A percentile compares a stretch with the other conserved stretches of the same genome.
phyloP scores from a whole-genome alignment of 768 basidiomycete species.

The Xerocomus spinulosus region DNA sequence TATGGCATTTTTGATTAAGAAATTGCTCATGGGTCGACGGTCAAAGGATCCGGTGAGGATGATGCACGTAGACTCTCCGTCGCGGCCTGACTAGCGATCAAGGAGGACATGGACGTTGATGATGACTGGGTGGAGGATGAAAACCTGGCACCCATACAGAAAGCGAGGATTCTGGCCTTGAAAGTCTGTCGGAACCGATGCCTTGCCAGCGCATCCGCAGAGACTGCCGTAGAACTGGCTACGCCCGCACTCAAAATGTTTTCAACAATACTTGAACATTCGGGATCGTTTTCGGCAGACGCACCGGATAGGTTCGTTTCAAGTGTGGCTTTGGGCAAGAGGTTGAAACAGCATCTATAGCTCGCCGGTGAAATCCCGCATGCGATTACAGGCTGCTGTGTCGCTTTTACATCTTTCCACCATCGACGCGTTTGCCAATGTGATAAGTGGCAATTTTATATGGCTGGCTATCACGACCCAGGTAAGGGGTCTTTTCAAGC shows the following conservation, averaged over 20 bases:
- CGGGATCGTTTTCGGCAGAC: constrained; percentile 61
- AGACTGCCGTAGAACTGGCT: constrained; percentile 61
- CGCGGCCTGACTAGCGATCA: constrained; percentile 2
- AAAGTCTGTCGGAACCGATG: constrained; percentile 82
- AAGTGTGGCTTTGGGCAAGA: background rate
- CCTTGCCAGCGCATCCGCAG: constrained; percentile 57
- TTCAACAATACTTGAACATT: constrained; percentile 60
- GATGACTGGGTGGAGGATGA: constrained; percentile 78
- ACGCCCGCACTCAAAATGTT: constrained; percentile 77
- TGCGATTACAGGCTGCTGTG: constrained; percentile 79
- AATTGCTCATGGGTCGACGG: constrained; percentile 58
- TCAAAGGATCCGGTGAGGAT: constrained; percentile 42
- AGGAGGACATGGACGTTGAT: constrained; percentile 57
- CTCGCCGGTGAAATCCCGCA: constrained; percentile 61
- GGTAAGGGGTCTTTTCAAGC: constrained; percentile 40
- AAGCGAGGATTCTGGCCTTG: constrained; percentile 68
- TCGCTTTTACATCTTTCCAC: constrained; percentile 76
- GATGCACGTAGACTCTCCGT: background rate
- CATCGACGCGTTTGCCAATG: constrained; percentile 50
- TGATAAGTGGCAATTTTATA: constrained; percentile 59
- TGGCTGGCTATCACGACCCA: constrained; percentile 71
- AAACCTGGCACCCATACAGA: constrained; percentile 51
- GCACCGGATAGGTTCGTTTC: constrained; percentile 45
- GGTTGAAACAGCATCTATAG: constrained; percentile 32
- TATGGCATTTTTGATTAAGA: constrained; percentile 65